phyloP scores from a whole-genome alignment of 164 flowering plant genomes.

The Stephania cephalantha region DNA sequence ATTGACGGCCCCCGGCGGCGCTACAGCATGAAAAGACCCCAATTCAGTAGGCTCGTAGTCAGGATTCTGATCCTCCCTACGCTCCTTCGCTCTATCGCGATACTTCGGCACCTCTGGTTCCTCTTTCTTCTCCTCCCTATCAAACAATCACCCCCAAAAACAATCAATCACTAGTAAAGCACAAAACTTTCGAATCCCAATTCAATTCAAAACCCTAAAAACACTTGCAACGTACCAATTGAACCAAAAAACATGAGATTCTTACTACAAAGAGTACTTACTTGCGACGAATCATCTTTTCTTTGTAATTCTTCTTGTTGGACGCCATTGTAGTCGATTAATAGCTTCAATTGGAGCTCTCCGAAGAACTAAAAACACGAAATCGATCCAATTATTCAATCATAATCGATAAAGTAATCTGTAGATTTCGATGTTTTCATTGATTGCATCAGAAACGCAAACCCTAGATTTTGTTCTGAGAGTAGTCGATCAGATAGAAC shows the following conservation, averaged over 20 bases:
- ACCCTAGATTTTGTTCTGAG: no score
- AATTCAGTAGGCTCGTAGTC: slow-evolving; percentile 82
- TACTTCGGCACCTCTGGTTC: slow-evolving; percentile 82
- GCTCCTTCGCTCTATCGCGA: slow-evolving; percentile 90
- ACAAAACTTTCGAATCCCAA: background rate
- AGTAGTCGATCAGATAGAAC: no score
- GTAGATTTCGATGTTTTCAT: no score
- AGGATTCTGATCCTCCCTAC: slow-evolving; percentile 95
- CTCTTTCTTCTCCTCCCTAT: slow-evolving; percentile 76
- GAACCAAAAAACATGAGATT: background rate
- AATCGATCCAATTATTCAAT: background rate
- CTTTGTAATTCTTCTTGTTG: slow-evolving; percentile 51
- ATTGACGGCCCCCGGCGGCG: slow-evolving; percentile 87
- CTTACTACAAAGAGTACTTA: slow-evolving; percentile 14
- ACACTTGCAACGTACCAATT: background rate
- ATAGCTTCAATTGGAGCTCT: background rate
- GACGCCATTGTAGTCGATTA: slow-evolving; percentile 20
- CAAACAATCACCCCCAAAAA: background rate
- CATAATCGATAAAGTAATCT: no score
- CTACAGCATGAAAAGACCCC: slow-evolving; percentile 89
- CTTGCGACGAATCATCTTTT: slow-evolving; percentile 59
- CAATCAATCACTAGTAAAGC: background rate
- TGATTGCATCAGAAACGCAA: no score
- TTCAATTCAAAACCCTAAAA: background rate
- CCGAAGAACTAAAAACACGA: background rate